Base-by-base conservation (phyloP, 495 filamentous ascomycete genomes). In the Margaritispora aquatica region DNA sequence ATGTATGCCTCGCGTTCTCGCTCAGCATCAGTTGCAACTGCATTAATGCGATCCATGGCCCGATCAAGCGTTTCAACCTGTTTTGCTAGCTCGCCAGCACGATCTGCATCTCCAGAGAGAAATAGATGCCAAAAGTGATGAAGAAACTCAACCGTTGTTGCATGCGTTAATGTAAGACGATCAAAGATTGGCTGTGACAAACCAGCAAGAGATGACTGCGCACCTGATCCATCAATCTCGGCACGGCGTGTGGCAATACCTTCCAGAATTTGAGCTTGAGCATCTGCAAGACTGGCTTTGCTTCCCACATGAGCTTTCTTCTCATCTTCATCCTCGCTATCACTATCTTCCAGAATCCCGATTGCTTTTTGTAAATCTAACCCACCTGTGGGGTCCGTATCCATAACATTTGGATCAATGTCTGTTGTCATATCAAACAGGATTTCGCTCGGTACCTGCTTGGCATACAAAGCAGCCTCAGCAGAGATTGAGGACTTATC, bases 41-140 rank as follows among this genome's bases (percentile, higher is more conserved):
- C 86, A 47, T 88, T 80, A 67, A 97, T 90, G 11, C 94, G 80
- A n/a, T 87, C 86, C 56, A 82, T 77, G 1, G 88, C 88, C 54
- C 88, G 80, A 34, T 81, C 78, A 17, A 98, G 76, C 4, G 90
- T 88, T 62, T 95, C 87, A 17, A 88, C 84, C 34, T 96, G 75
- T 34, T 86, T 88, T 1, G 82, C 79, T 0, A 95, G 77, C 68
- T 96, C 92, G 22, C 75, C 74, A 0, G 88, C 85, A n/a, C 88
- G 84, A 46, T 86, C 83, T 8, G 88, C 74, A 68, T 94, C 88
- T 1, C 89, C 90, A 0, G 92, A 96, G 8, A 93, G 75, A 66
- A 94, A 97, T 2, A 89, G 83, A 34, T 82, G 76, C 92, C 92
- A 97, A 76, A 97, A 98, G 68, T 97, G 92, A 62, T 89, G 86